Evolutionary conservation across 1,139 yeast genomes (phyloP).

Genomic region (Arxiozyma heterogenica): DNA sequence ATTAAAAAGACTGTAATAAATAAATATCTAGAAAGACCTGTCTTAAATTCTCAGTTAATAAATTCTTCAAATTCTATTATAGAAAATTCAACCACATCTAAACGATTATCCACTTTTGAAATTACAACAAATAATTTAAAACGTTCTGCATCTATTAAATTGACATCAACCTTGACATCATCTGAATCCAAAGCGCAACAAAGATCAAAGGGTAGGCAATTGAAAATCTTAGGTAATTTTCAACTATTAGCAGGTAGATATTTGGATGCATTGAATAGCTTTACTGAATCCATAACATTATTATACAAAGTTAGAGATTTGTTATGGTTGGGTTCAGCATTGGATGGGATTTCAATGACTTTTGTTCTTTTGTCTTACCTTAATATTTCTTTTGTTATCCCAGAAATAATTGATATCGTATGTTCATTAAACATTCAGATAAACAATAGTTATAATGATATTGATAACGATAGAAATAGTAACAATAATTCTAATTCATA

Average conservation of each 20-base stretch:
- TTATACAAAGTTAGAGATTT: conserved; percentile 61
- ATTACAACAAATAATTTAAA: conserved; percentile 18
- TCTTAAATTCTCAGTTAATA: background rate
- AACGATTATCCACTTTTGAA: conserved; percentile 20
- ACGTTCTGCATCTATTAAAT: conserved; percentile 24
- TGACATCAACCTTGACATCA: conserved; percentile 28
- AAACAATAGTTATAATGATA: conserved; percentile 14
- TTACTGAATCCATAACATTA: conserved; percentile 59
- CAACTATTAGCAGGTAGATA: conserved; percentile 73
- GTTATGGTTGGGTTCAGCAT: conserved; percentile 80
- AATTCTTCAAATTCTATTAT: conserved; percentile 5
- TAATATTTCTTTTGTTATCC: conserved; percentile 53
- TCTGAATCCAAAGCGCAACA: conserved; percentile 45
- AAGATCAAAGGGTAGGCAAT: conserved; percentile 60
- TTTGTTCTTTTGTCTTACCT: conserved; percentile 52
- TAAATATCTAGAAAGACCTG: conserved; percentile 4
- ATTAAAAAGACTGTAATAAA: conserved; percentile 29
- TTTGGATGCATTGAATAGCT: conserved; percentile 57
- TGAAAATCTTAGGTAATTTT: conserved; percentile 68
- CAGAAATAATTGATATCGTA: conserved; percentile 35
- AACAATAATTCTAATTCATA: background rate
- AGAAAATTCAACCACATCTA: conserved; percentile 9
- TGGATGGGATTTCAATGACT: conserved; percentile 71
- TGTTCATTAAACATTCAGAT: conserved; percentile 22
- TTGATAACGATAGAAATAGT: background rate